Evolutionary conservation across 1,284 basidiomycete genomes (phyloP).

Genomic region (Tilletia horrida): DNA sequence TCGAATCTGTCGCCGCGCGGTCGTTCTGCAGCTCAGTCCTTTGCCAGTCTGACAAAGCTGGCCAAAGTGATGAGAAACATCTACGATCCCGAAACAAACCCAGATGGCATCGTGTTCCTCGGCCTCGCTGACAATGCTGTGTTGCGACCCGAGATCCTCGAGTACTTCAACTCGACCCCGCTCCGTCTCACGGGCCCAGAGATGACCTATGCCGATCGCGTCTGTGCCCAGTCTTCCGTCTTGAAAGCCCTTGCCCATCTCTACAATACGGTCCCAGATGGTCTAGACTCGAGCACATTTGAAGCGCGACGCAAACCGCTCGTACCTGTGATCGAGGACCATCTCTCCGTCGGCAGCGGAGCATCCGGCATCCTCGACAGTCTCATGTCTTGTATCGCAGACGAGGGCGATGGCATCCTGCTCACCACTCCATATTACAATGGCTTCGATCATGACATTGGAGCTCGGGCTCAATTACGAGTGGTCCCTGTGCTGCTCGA

Average conservation of each 20-base stretch:
- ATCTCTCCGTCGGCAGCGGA: conserved; percentile 38
- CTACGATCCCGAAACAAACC: conserved; percentile 35
- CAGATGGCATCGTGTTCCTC: conserved; percentile 39
- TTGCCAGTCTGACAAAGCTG: conserved; percentile 18
- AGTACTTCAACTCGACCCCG: conserved; percentile 25
- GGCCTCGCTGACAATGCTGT: conserved; percentile 43
- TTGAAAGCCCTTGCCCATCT: conserved; percentile 22
- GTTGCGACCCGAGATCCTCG: conserved; percentile 31
- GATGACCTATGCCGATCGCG: conserved; percentile 39
- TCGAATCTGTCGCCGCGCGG: conserved; percentile 33
- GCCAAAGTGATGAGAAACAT: conserved; percentile 29
- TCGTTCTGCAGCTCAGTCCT: conserved; percentile 13
- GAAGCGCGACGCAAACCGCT: conserved; percentile 21
- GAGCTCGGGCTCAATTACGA: neutral
- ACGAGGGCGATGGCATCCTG: conserved; percentile 38
- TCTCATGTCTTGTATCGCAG: conserved; percentile 37
- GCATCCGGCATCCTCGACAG: conserved; percentile 40
- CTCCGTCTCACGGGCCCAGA: conserved; percentile 30
- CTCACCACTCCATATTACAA: conserved; percentile 41
- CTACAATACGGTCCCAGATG: conserved; percentile 19
- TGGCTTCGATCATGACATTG: conserved; percentile 38
- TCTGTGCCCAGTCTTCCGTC: conserved; percentile 20
- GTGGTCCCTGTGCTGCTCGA: conserved; percentile 29
- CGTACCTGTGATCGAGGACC: conserved; percentile 27
- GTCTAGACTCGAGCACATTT: neutral